A percentile compares a stretch with the other conserved stretches of the same genome.
Conservation (phyloP, 176 grass and related monocot species). For the Poa pratensis region DNA sequence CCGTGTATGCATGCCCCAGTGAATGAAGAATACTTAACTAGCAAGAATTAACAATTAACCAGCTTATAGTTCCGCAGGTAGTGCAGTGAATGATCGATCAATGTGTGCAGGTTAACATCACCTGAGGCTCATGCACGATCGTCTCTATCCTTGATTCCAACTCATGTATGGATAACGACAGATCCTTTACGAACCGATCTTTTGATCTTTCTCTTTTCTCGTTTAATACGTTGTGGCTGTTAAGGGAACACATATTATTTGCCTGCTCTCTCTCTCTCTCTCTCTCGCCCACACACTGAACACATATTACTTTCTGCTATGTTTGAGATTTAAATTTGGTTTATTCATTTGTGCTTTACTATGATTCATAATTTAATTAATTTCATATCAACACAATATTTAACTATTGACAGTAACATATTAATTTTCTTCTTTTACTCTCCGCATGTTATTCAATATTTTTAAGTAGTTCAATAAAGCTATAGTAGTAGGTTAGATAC, state of each 20-base stretch:
- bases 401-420: too few species aligned
- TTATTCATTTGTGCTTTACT: too few species aligned
- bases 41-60: conserved; percentile 20
- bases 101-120: conserved; percentile 52
- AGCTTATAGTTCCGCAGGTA: conserved; percentile 44
- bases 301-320: too few species aligned
- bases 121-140: conserved; percentile 22
- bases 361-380: too few species aligned
- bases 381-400: too few species aligned
- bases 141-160: conserved; percentile 40
- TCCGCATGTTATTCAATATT: too few species aligned
- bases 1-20: conserved; percentile 2
- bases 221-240: conserved; percentile 45
- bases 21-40: conserved; percentile 11
- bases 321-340: too few species aligned
- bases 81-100: conserved; percentile 28
- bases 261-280: background rate
- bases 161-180: conserved; percentile 18
- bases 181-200: background rate
- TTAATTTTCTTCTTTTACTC: too few species aligned
- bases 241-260: conserved; percentile 34
- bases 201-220: background rate
- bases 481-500: too few species aligned
- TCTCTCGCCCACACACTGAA: too few species aligned
- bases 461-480: too few species aligned